Evolutionary conservation across 2,329 filamentous ascomycete genomes (phyloP), one percentile per base, ranked within the genome.

Genomic region (Alternaria triticimaculans): DNA sequence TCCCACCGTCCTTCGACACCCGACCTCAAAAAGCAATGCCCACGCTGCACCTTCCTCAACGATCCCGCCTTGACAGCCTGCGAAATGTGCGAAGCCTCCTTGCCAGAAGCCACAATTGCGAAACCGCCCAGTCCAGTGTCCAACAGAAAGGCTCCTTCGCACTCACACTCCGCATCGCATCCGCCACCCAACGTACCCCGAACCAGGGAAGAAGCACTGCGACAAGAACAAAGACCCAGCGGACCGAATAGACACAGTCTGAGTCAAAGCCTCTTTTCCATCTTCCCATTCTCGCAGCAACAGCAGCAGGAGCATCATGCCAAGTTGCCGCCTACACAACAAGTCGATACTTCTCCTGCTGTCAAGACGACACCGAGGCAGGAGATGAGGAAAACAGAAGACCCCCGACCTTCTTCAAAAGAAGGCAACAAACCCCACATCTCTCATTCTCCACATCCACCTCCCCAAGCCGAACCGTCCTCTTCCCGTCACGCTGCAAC

Each of bases 21-120:
- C 30, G 67, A 71, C 10, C 62, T 69, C 51, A 77, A 77, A 62
- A 80, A 78, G 44, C 76, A 78, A 56, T 79, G 77, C 37, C 68
- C 69, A 1, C 72, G 75, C 33, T 80, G 77, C 62, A 79, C 77
- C 8, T 79, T 79, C 60, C 62, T 79, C 15, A 79, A 79, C 55
- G 72, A 79, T 18, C 63, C 71, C 2, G 75, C 73, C 3, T 68
- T 79, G 25, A 72, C 66, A 15, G 59, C 59, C 4, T 79, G 77
- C 55, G 77, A 79, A 41, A 78, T 79, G 69, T 79, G 77, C 60
- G 68, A 72, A 26, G 74, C 71, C 12, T 55, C 71, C 3, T 65
- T 79, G 0, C 75, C 76, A 18, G 68, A 66, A n/a, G 28, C 64
- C 0, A 72, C 73, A 0, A 54, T 78, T 6, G 23, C 65, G 6